Evolutionary conservation across 1,284 basidiomycete species (phyloP), one percentile per base, ranked within the genome.

Genomic region (Takashimella koratensis): DNA sequence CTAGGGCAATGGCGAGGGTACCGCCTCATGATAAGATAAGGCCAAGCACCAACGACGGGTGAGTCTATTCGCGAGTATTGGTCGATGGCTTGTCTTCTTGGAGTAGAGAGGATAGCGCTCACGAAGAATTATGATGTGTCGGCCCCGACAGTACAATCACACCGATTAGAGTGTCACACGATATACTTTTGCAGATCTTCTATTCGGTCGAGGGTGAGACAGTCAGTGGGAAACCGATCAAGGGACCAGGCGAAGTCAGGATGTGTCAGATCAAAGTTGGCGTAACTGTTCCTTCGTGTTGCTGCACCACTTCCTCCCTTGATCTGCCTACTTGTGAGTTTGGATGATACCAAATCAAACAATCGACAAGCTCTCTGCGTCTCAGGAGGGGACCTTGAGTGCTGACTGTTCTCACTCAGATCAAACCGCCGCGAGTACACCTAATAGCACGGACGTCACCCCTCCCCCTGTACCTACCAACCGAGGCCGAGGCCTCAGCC

Each of bases 21-120:
- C 75, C 75, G 2, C 65, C 62, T 53, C 73, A 76, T 51, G 69
- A 71, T 3, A 75, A 72, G 50, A 65, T 73, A n/a, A 47, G 73
- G 36, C 73, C 75, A 11, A 64, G 65, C 5, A 76, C 73, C 2
- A 62, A 64, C 45, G 58, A 66, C 5, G 73, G 72, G 73, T 75
- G 50, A 63, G 71, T 62, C 16, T 4, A 13, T 24, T 16, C 1
- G 6, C 5, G 8, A n/a, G n/a, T n/a, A n/a, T n/a, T n/a, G n/a
- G n/a, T n/a, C n/a, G n/a, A n/a, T n/a, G n/a, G n/a, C n/a, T n/a
- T n/a, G n/a, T n/a, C n/a, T n/a, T n/a, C n/a, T n/a, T n/a, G n/a
- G n/a, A n/a, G n/a, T n/a, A n/a, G n/a, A n/a, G n/a, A n/a, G n/a
- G n/a, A n/a, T n/a, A n/a, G n/a, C n/a, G n/a, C n/a, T n/a, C n/a